These are phyloP conservation scores for Marasmius fiardii DNA, from an alignment of 1,284 basidiomycete genomes.

Conservation along the genomic window DNA sequence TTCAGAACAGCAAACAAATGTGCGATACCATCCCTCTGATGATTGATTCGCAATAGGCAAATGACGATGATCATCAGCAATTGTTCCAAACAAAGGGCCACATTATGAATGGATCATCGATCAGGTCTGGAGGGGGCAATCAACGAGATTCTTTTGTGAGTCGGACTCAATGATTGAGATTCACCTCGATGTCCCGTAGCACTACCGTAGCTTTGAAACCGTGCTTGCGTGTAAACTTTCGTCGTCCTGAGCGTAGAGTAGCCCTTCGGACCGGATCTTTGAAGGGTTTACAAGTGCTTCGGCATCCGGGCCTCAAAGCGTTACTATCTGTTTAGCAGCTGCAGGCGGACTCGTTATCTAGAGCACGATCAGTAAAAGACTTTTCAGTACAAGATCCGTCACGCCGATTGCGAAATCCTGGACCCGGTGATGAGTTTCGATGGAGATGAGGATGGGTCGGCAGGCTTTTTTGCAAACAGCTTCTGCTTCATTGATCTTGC, in stretches of 20 bases:
- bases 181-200: slow-evolving; percentile 44
- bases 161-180: too few relatives aligned
- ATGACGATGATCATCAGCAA: too few relatives aligned
- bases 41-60: too few relatives aligned
- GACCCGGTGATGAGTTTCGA: too few relatives aligned
- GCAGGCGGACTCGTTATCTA: slow-evolving; percentile 7
- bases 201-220: slow-evolving; percentile 41
- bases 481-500: too few relatives aligned
- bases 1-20: too few relatives aligned
- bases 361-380: neutral
- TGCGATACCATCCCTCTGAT: too few relatives aligned
- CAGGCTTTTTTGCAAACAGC: too few relatives aligned
- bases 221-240: slow-evolving; percentile 43
- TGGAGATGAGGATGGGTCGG: too few relatives aligned
- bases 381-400: too few relatives aligned
- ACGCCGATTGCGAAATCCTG: too few relatives aligned
- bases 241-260: slow-evolving; percentile 41
- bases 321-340: neutral
- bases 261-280: slow-evolving; percentile 46
- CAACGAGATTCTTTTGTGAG: neutral
- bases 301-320: slow-evolving; percentile 34
- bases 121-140: slow-evolving; percentile 30
- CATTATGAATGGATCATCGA: slow-evolving; percentile 50
- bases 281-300: slow-evolving; percentile 45
- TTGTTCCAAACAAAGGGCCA: too few relatives aligned